A percentile compares a stretch with the other conserved stretches of the same genome.
phyloP scores from a whole-genome alignment of 768 basidiomycete species.

The Pholiota molesta region DNA sequence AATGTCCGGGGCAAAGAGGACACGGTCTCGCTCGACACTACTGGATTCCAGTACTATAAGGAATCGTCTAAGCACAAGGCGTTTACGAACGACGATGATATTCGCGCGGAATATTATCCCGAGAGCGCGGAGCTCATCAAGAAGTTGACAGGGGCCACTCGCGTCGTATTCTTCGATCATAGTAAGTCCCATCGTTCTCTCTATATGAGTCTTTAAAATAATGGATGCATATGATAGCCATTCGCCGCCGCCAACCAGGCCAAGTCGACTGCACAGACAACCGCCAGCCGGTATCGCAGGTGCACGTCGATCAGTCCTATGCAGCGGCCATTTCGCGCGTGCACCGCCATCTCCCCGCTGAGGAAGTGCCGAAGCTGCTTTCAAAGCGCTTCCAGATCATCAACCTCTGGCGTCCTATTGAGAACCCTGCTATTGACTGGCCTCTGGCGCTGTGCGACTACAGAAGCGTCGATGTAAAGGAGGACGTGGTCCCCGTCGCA shows the following conservation, averaged over 20 bases:
- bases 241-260: constrained; percentile 46
- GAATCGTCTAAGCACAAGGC: constrained; percentile 45
- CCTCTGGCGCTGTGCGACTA: constrained; percentile 58
- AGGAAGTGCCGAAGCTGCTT: constrained; percentile 46
- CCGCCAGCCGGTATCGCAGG: constrained; percentile 49
- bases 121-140: constrained; percentile 64
- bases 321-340: constrained; percentile 49
- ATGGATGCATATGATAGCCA: constrained; percentile 31
- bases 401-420: constrained; percentile 64
- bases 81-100: constrained; percentile 55
- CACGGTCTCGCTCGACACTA: constrained; percentile 45
- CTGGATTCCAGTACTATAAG: constrained; percentile 52
- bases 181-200: constrained; percentile 40
- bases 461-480: constrained; percentile 41
- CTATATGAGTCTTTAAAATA: constrained; percentile 11
- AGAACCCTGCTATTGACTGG: constrained; percentile 48
- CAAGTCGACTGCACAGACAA: constrained; percentile 32
- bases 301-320: constrained; percentile 57
- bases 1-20: constrained; percentile 57
- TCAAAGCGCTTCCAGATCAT: constrained; percentile 58
- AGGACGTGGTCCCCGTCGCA: constrained; percentile 46
- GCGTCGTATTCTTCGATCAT: constrained; percentile 63
- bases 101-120: constrained; percentile 59
- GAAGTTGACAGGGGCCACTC: constrained; percentile 58
- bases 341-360: constrained; percentile 50